Evolutionary conservation across 1,284 basidiomycete species (phyloP), one percentile per base, ranked within the genome.

Genomic region (Austroboletus niveus): DNA sequence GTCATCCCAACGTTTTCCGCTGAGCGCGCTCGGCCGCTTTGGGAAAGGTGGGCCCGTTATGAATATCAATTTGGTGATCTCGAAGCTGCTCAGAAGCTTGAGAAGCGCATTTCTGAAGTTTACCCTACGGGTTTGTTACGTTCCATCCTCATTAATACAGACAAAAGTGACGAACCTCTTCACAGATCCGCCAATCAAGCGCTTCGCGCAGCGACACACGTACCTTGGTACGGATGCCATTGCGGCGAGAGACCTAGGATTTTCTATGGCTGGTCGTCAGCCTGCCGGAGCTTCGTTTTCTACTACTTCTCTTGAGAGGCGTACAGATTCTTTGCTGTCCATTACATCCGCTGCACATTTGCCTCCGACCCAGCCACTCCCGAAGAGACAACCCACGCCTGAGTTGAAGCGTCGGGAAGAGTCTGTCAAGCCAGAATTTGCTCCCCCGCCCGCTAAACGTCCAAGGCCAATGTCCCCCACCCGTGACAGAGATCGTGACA

Each of bases 21-120:
- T 5, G 89, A 92, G 38, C 81, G 84, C 39, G 92, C 94, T 11
- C 79, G 91, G 42, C 84, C 89, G 0, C 77, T 99, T 14, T 99
- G 95, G 95, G 92, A 98, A 62, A 82, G 90, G 44, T 99, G 96
- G 97, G 87, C 92, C 4, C 80, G 87, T 53, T 97, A 97, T 72
- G 94, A 98, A 70, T 97, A 96, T 74, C 88, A 92, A 65, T 98
- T 92, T 66, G 94, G 94, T 22, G 94, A 97, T 70, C 76, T 94
- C n/a, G 84, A 91, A 43, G 89, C 91, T 2, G 85, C 92, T 9
- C 85, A 89, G 57, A 93, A 95, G 69, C 81, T 98, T 45, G 94
- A 98, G 68, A 82, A 86, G 55, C 82, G 96, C 5, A 87, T 98
- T 62, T 76, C 86, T 2, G 94, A 98, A 58, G 82, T 86, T 2